Conservation (phyloP, 2,329 filamentous ascomycete species). For the Aspergillus calidoustus region DNA sequence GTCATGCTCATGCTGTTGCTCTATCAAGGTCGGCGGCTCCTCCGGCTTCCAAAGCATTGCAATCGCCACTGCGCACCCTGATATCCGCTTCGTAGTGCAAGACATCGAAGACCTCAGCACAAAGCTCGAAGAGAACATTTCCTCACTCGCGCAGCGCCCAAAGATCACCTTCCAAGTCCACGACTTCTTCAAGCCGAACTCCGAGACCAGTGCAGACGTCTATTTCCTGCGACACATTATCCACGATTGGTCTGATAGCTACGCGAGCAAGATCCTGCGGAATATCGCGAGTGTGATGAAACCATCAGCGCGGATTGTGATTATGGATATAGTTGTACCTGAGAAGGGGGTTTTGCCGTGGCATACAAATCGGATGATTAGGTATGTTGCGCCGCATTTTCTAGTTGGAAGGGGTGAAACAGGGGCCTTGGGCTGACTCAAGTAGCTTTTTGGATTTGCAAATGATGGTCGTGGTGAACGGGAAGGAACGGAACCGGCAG, state of each 20-base stretch:
- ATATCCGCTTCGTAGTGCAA: slow-evolving; percentile 1
- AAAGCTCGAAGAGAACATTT: neutral
- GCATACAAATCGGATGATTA: slow-evolving; percentile 6
- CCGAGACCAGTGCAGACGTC: neutral
- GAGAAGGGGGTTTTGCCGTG: neutral
- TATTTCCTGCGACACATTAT: slow-evolving; percentile 12
- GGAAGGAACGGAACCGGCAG: slow-evolving; percentile 6
- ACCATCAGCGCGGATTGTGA: neutral
- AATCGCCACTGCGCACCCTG: neutral
- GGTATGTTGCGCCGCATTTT: neutral
- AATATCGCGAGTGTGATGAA: slow-evolving; percentile 5
- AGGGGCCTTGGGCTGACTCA: too few species aligned
- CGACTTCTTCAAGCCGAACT: slow-evolving; percentile 3
- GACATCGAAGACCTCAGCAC: slow-evolving; percentile 6
- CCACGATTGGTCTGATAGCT: slow-evolving; percentile 8
- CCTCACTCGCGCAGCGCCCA: neutral
- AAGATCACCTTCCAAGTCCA: neutral
- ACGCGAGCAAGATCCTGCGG: neutral
- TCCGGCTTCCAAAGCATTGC: slow-evolving; percentile 5
- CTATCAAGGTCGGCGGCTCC: slow-evolving; percentile 3
- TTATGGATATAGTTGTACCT: slow-evolving; percentile 1
- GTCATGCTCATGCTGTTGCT: neutral
- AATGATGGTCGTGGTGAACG: slow-evolving; percentile 8
- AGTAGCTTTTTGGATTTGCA: slow-evolving; percentile 3
- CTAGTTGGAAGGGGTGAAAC: too few species aligned